A percentile compares a stretch with the other conserved stretches of the same genome.
These are phyloP conservation scores for Auricularia sp. DNA, from an alignment of 768 basidiomycete genomes.

Conservation along the genomic window DNA sequence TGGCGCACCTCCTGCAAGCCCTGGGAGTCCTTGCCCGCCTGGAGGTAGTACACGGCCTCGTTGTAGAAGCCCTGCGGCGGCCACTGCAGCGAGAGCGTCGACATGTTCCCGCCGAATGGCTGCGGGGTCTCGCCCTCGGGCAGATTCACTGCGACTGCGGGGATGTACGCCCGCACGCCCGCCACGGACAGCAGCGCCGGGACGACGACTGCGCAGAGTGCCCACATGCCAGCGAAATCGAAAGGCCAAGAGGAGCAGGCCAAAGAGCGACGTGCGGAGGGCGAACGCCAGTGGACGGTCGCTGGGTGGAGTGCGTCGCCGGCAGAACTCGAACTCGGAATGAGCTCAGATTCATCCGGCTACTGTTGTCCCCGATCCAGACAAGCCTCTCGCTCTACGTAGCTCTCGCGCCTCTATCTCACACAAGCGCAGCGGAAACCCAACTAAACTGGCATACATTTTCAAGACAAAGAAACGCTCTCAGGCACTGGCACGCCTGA, in stretches of 20 bases:
- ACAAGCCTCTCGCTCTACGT: no score
- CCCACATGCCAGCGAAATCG: not conserved
- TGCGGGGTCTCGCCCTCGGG: not conserved
- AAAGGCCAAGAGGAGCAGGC: not conserved
- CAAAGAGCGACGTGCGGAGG: conserved; percentile 2
- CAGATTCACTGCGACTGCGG: not conserved
- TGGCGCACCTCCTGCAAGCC: conserved; percentile 46
- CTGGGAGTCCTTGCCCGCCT: conserved; percentile 37
- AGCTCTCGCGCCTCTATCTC: no score
- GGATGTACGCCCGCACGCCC: not conserved
- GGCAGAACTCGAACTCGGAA: no score
- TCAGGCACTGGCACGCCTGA: no score
- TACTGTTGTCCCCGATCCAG: no score
- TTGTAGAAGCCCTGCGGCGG: conserved; percentile 33
- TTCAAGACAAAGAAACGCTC: no score
- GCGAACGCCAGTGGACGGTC: not conserved
- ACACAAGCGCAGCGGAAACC: conserved; percentile 3
- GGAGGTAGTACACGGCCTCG: conserved; percentile 50
- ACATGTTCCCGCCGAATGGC: not conserved
- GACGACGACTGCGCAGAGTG: not conserved
- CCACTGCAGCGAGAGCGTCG: conserved; percentile 3
- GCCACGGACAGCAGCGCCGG: not conserved
- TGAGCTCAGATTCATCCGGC: no score
- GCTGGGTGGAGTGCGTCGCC: no score
- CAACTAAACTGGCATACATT: not conserved